Evolutionary conservation across 2,329 filamentous ascomycete species (phyloP), one percentile per base, ranked within the genome.

Genomic region (Fusarium coicis): DNA sequence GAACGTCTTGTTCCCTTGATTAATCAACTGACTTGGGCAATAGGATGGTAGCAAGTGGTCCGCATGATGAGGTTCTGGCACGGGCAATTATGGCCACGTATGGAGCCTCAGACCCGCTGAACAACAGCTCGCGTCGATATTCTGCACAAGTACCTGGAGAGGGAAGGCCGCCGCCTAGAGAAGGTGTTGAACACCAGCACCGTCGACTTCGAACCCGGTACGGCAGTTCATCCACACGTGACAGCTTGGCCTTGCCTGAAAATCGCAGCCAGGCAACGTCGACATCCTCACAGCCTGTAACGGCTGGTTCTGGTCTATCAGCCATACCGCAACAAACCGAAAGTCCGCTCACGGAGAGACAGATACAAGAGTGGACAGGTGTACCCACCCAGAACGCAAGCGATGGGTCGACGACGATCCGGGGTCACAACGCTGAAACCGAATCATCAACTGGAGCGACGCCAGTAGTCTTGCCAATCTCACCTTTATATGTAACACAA

Each of bases 141-240:
- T 57, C 63, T 21, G 63, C 56, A 28, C 34, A 70, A 16, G 63
- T 54, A 26, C 32, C 70, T 11, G 58, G 63, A 16, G 76, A 76
- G 39, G 73, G 79, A 68, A 78, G 78, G 23, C 76, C 79, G 7
- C 77, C 77, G 9, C 79, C 79, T 19, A 74, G 78, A 53, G 79
- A 80, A 54, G 61, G 58, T 23, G 52, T 61, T 37, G 78, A 79
- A 54, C 75, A 75, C 42, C 77, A 79, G 56, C 77, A 79, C 52
- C 78, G 79, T 46, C 73, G 79, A 52, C 79, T 75, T 53, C 74
- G 79, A 57, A 75, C 77, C 23, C 78, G 78, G 30, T 77, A 77
- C 46, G 72, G 66, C 55, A 70, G 66, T 37, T 56, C 68, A 9
- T 59, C 63, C n/a, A 36, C 64, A 21, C 67, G 59, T 47, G 57